Evolutionary conservation across 2,329 filamentous ascomycete genomes (phyloP).

Genomic region (Berkeleyomyces rouxiae): DNA sequence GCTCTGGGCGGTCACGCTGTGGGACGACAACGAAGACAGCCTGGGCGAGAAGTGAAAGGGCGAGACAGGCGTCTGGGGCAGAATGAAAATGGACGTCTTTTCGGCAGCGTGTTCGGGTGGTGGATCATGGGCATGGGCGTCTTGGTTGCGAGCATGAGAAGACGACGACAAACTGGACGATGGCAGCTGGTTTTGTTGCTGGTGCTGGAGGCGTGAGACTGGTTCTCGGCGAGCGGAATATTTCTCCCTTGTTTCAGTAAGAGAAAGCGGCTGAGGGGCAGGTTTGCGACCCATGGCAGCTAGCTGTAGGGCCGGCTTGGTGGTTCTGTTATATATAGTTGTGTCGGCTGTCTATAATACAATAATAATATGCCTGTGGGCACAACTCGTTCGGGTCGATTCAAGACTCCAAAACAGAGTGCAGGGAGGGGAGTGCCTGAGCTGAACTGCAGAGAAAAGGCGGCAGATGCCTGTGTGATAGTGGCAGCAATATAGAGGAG

Average conservation of each 20-base stretch:
- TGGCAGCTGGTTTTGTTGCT: background rate
- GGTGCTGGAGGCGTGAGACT: background rate
- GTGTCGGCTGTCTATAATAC: background rate
- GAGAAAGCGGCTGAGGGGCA: slow-evolving; percentile 40
- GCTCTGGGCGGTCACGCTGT: background rate
- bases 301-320: background rate
- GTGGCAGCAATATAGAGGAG: background rate
- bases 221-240: background rate
- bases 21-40: background rate
- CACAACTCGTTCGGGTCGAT: background rate
- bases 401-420: background rate
- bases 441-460: background rate
- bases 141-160: background rate
- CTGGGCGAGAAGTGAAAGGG: slow-evolving; percentile 29
- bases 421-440: background rate
- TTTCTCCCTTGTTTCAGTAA: slow-evolving; percentile 24
- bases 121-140: background rate
- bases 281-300: slow-evolving; percentile 39
- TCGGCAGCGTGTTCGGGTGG: slow-evolving; percentile 17
- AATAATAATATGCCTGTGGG: background rate
- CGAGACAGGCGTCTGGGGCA: slow-evolving; percentile 28
- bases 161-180: too few species aligned
- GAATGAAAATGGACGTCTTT: slow-evolving; percentile 22
- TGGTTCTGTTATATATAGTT: background rate
- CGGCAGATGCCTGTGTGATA: background rate